Conservation (phyloP, 108 stramenopile species). For the Epithemia pelagica region DNA sequence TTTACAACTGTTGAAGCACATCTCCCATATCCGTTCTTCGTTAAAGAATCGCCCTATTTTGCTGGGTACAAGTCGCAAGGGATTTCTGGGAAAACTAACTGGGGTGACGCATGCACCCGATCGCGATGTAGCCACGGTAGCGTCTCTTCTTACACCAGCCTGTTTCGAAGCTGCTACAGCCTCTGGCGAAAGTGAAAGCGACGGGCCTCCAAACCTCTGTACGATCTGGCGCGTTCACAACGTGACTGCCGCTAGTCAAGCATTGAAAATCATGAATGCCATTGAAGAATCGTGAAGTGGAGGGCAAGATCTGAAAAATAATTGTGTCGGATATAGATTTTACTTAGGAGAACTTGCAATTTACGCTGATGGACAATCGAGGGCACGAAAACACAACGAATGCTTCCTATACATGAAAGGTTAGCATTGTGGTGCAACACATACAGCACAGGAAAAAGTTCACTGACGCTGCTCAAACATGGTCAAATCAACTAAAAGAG, state of each 20-base stretch:
- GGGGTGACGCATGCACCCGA: constrained; percentile 50
- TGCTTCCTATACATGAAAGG: no score
- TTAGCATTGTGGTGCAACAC: no score
- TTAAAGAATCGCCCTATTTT: constrained; percentile 56
- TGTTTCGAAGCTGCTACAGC: neutral
- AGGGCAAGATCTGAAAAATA: no score
- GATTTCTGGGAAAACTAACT: constrained; percentile 83
- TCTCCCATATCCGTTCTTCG: constrained; percentile 23
- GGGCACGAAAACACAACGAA: no score
- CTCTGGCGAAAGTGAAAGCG: neutral
- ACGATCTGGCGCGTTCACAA: constrained; percentile 91
- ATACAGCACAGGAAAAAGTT: no score
- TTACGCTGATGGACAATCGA: no score
- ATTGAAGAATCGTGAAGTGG: constrained; percentile 25
- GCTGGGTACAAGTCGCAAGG: constrained; percentile 90
- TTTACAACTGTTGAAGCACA: constrained; percentile 59
- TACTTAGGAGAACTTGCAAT: no score
- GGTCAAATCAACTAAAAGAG: no score
- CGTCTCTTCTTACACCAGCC: constrained; percentile 40
- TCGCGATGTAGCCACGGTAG: constrained; percentile 82
- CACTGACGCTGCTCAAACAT: no score
- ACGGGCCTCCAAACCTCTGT: constrained; percentile 15
- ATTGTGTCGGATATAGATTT: no score
- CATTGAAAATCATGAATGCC: constrained; percentile 68
- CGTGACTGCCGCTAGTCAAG: constrained; percentile 71